A percentile compares a stretch with the other conserved stretches of the same genome.
These are phyloP conservation scores for Articulospora tetracladia DNA, from an alignment of 495 filamentous ascomycete species.

Conservation along the genomic window DNA sequence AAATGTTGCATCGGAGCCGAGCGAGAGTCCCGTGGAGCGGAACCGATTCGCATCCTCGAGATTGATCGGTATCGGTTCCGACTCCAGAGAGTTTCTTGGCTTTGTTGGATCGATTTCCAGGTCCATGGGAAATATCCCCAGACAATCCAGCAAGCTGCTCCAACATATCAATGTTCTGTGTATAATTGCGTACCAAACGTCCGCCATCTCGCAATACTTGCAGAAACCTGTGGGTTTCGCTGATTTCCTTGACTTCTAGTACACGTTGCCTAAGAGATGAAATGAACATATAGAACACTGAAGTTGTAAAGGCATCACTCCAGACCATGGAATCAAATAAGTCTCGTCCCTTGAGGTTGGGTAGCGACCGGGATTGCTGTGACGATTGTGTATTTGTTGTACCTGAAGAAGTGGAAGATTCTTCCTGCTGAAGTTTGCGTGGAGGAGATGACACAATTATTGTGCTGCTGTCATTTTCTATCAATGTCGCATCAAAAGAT, in stretches of 20 bases:
- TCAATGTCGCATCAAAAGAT: neutral
- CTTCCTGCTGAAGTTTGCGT: constrained; percentile 10
- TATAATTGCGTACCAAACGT: constrained; percentile 62
- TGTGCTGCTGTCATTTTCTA: neutral
- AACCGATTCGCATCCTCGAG: constrained; percentile 52
- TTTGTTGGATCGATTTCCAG: constrained; percentile 43
- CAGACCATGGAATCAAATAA: constrained; percentile 65
- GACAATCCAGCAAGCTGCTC: constrained; percentile 61
- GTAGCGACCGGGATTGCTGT: constrained; percentile 38
- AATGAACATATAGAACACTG: constrained; percentile 65
- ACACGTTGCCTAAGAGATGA: constrained; percentile 57
- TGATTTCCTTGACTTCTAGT: constrained; percentile 44
- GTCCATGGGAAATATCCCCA: constrained; percentile 47
- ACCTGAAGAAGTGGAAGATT: constrained; percentile 10
- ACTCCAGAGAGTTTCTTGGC: constrained; percentile 13
- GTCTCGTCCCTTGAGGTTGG: constrained; percentile 61
- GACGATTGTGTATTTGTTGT: constrained; percentile 29
- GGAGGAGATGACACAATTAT: neutral
- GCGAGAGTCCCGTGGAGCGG: constrained; percentile 63
- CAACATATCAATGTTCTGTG: constrained; percentile 69
- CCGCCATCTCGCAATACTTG: constrained; percentile 55
- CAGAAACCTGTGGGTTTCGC: constrained; percentile 61
- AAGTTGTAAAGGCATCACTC: constrained; percentile 56
- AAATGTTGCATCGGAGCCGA: constrained; percentile 58
- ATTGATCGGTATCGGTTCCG: constrained; percentile 19